Evolutionary conservation across 2,329 filamentous ascomycete species (phyloP), one percentile per base, ranked within the genome.

Genomic region (Neonectria faginata): DNA sequence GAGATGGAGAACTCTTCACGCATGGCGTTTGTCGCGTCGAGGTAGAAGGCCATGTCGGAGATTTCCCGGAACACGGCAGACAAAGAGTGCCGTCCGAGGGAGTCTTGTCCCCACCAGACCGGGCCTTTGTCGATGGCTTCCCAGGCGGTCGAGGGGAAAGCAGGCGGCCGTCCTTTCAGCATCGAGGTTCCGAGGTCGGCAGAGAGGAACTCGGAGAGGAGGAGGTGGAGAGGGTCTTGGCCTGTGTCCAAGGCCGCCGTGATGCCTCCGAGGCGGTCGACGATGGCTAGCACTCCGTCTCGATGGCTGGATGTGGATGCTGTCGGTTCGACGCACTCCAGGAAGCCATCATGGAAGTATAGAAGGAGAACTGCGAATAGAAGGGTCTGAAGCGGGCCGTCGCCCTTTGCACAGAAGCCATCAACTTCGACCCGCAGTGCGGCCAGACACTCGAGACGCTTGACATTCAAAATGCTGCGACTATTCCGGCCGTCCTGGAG

Each of bases 191-290:
- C 82, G 10, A 83, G 73, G 60, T 83, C 81, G 58, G 80, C 78
- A 0, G 81, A 81, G 2, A 77, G 77, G 50, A 83, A 83, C 52
- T 82, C 80, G 0, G 81, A 82, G 7, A 83, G 60, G 50, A 83
- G 78, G 67, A 83, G 72, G 11, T 80, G 75, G 3, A 78, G 64
- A 1, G 76, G 70, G 20, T 77, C 74, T 3, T 73, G 74, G 0
- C 74, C 70, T 3, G 62, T 70, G 1, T 47, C 62, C 2, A 78
- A 22, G 0, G 76, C 74, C 0, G 61, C 12, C 0, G 70, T 64
- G 54, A 78, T 70, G 11, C 76, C 76, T 0, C 76, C 76, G 0
- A 78, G 68, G 20, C 73, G 73, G 20, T 73, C 70, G 5, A 81
- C 64, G 3, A 81, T 80, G 3, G 79, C 79, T 39, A 77, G 57